These are phyloP conservation scores for Colletotrichum limetticola DNA, from an alignment of 2,329 filamentous ascomycete genomes.

Conservation along the genomic window DNA sequence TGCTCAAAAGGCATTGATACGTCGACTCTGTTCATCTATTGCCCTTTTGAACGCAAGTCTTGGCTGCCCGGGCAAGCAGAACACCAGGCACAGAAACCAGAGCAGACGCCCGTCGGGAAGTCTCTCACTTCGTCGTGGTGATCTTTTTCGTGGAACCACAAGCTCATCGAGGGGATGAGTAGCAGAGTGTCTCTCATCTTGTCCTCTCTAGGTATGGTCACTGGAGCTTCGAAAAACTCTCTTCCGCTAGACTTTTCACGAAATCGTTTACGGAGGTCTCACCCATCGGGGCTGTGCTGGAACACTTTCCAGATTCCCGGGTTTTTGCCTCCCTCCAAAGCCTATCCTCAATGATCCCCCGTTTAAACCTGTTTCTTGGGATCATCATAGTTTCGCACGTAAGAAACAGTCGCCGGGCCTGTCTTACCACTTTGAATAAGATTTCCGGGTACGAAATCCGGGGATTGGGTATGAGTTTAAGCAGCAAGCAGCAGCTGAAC, in stretches of 20 bases:
- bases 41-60: neutral
- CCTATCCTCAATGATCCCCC: neutral
- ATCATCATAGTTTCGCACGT: conserved; percentile 3
- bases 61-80: conserved; percentile 8
- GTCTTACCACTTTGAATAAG: neutral
- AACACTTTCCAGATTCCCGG: neutral
- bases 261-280: neutral
- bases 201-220: neutral
- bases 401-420: conserved; percentile 7
- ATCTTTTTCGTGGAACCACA: neutral
- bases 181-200: conserved; percentile 14
- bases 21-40: neutral
- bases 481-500: neutral
- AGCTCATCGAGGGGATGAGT: neutral
- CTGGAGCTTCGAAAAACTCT: neutral
- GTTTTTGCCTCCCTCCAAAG: neutral
- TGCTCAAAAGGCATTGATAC: neutral
- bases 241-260: neutral
- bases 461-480: neutral
- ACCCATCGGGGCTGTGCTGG: neutral
- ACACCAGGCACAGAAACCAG: neutral
- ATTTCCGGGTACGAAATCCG: neutral
- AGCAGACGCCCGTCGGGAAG: neutral
- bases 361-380: conserved; percentile 7
- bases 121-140: neutral